Conservation (phyloP, 2,329 filamentous ascomycete genomes). For the Curvularia spicifera region DNA sequence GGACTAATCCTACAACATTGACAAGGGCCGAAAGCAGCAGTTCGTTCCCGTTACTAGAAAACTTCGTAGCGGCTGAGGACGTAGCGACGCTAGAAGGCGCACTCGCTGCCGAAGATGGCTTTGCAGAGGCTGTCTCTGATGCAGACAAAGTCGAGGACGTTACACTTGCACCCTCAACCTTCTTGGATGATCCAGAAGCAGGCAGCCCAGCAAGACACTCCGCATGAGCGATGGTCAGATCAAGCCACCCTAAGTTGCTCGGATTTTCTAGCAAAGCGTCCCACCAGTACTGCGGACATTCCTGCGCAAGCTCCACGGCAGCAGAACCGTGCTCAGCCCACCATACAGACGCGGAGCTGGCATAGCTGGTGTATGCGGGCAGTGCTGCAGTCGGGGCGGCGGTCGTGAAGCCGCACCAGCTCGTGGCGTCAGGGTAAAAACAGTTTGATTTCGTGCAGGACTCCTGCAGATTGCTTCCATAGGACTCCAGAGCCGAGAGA, state of each 20-base stretch:
- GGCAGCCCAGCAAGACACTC: not conserved
- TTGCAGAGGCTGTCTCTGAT: not conserved
- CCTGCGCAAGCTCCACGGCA: conserved; percentile 6
- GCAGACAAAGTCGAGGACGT: not conserved
- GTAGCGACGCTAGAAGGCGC: not conserved
- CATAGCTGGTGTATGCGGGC: conserved; percentile 7
- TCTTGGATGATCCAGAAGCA: not conserved
- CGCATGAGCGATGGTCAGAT: not conserved
- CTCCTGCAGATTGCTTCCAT: not conserved
- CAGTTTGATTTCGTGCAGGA: not conserved
- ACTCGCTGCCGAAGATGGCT: not conserved
- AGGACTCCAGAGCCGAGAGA: conserved; percentile 4
- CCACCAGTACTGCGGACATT: conserved; percentile 10
- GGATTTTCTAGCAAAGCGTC: conserved; percentile 2
- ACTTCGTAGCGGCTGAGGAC: not conserved
- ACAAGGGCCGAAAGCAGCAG: not conserved
- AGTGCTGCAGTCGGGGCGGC: conserved; percentile 4
- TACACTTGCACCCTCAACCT: not conserved
- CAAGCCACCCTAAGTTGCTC: conserved; percentile 3
- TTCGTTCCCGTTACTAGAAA: not conserved
- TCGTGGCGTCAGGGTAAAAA: conserved; percentile 5
- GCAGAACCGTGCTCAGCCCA: conserved; percentile 7
- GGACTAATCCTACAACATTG: not conserved
- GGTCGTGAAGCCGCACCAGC: conserved; percentile 6
- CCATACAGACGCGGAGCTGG: conserved; percentile 9